Conservation (phyloP, 2,329 filamentous ascomycete species). For the Fonsecaea erecta region DNA sequence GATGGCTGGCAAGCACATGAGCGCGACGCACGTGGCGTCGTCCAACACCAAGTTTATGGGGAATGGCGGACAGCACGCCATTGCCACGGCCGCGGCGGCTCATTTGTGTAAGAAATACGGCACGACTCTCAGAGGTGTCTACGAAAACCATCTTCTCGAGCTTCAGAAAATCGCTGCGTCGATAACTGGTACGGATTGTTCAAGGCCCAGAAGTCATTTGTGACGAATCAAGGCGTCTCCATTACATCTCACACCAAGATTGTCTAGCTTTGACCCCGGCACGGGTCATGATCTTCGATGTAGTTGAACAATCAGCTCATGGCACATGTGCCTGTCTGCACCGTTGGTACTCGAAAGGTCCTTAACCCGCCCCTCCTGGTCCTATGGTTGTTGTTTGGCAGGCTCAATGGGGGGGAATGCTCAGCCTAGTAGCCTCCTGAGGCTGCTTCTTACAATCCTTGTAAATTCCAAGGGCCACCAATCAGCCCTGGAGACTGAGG, state of each 20-base stretch:
- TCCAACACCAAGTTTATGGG: slow-evolving; percentile 4
- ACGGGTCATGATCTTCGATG: no score
- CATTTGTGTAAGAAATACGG: background rate
- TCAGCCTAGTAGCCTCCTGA: no score
- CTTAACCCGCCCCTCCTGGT: no score
- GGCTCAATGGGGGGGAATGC: no score
- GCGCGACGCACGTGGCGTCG: background rate
- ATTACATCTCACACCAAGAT: background rate
- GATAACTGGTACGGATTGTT: background rate
- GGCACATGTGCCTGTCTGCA: no score
- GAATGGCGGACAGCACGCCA: background rate
- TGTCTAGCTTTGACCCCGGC: no score
- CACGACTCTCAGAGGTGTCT: background rate
- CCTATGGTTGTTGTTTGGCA: no score
- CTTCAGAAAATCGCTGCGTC: background rate
- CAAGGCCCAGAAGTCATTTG: background rate
- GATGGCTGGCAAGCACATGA: slow-evolving; percentile 21
- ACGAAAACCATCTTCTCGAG: background rate
- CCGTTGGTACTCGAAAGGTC: no score
- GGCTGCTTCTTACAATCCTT: no score
- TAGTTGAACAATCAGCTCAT: no score
- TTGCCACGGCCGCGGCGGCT: background rate
- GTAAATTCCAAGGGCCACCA: no score
- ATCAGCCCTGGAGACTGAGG: no score
- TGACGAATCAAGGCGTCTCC: background rate